These are phyloP conservation scores for Myriosclerotinia curreyana DNA, from an alignment of 2,329 filamentous ascomycete species.

Conservation along the genomic window DNA sequence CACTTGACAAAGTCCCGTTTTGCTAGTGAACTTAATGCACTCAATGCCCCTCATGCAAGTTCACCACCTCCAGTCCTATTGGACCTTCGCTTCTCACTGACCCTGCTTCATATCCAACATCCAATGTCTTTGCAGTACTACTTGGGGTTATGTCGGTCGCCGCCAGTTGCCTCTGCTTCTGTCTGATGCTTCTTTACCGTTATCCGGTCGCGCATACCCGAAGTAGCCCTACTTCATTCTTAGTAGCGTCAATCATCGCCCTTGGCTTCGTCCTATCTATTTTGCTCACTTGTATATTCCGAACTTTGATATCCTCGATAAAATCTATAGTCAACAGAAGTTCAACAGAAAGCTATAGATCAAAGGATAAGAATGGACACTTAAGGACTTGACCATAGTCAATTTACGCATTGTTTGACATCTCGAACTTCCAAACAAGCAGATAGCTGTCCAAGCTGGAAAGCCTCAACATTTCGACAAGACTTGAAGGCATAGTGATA, in stretches of 20 bases:
- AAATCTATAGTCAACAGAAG: not conserved
- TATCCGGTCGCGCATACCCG: conserved; percentile 35
- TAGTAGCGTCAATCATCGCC: conserved; percentile 27
- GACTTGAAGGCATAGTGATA: conserved; percentile 25
- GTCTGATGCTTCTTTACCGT: conserved; percentile 34
- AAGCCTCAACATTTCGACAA: conserved; percentile 32
- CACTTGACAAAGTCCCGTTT: conserved; percentile 36
- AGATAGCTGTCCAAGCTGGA: conserved; percentile 31
- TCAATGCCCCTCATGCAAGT: conserved; percentile 32
- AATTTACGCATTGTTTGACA: conserved; percentile 30
- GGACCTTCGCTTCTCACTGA: conserved; percentile 14
- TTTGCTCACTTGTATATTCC: conserved; percentile 25
- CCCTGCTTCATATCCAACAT: conserved; percentile 27
- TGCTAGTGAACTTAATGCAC: conserved; percentile 38
- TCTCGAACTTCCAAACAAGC: conserved; percentile 29
- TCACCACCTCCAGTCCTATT: conserved; percentile 16
- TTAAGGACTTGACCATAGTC: not conserved
- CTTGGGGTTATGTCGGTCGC: conserved; percentile 36
- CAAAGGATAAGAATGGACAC: not conserved
- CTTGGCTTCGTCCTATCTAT: conserved; percentile 29
- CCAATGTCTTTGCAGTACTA: conserved; percentile 26
- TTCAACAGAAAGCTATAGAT: conserved; percentile 3
- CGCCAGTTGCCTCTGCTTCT: conserved; percentile 33
- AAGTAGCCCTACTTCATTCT: conserved; percentile 34
- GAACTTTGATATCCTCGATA: conserved; percentile 14